Evolutionary conservation across 192 early-diverging fungal species (phyloP).

Genomic region (Coemansia sp.): DNA sequence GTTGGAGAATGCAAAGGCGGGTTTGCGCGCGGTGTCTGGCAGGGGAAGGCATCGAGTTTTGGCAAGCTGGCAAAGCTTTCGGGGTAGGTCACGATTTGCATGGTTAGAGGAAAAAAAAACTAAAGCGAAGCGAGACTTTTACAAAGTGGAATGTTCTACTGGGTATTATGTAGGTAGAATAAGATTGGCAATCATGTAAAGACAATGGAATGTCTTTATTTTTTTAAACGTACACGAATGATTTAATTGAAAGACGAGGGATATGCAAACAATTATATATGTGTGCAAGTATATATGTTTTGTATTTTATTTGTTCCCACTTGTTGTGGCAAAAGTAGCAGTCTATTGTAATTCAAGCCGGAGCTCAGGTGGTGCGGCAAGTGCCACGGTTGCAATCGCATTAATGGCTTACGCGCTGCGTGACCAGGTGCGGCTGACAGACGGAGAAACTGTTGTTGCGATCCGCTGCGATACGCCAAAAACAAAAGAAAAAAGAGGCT

Average conservation of each 20-base stretch:
- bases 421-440: neutral
- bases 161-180: no score
- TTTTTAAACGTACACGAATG: no score
- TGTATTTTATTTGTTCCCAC: no score
- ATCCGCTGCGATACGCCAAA: neutral
- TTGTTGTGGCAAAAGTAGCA: neutral
- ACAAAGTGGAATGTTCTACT: neutral
- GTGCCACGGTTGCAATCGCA: neutral
- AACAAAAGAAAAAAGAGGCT: neutral
- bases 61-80: slow-evolving; percentile 7
- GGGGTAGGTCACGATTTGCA: neutral
- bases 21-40: slow-evolving; percentile 23
- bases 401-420: neutral
- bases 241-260: no score
- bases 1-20: slow-evolving; percentile 26
- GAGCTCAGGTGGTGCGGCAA: neutral
- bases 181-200: no score
- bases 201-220: no score
- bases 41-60: slow-evolving; percentile 20
- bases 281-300: no score
- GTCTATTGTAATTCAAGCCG: neutral
- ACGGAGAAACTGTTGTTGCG: neutral
- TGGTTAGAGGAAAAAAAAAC: neutral
- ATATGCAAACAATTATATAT: no score
- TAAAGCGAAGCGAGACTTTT: no score